These are phyloP conservation scores for Lecanoromycetidae sp. DNA, from an alignment of 2,329 filamentous ascomycete species.

Conservation along the genomic window DNA sequence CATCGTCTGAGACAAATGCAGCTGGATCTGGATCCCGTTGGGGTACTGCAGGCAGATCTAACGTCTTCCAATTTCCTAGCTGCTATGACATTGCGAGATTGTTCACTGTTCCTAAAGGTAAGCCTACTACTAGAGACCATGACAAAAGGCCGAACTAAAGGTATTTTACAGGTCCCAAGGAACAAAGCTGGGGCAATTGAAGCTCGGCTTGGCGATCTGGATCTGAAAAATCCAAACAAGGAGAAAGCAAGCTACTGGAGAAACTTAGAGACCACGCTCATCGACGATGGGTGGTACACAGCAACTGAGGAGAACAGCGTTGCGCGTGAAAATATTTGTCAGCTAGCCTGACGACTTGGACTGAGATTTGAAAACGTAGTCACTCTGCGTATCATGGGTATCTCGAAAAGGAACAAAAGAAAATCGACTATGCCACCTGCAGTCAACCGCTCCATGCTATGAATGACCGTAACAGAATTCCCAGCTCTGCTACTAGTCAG, in stretches of 20 bases:
- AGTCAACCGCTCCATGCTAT: too few species aligned
- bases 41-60: constrained; percentile 18
- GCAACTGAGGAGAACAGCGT: constrained; percentile 25
- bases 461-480: too few species aligned
- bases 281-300: constrained; percentile 57
- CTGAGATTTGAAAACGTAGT: too few species aligned
- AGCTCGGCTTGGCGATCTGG: constrained; percentile 59
- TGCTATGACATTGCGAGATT: constrained; percentile 72
- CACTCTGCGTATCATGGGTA: neutral
- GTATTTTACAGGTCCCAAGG: constrained; percentile 1
- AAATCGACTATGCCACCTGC: too few species aligned
- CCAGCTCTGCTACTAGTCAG: too few species aligned
- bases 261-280: constrained; percentile 48
- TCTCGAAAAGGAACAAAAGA: too few species aligned
- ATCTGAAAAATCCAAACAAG: constrained; percentile 55
- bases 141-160: neutral
- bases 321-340: constrained; percentile 5
- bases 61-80: constrained; percentile 42
- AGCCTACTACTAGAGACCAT: constrained; percentile 9
- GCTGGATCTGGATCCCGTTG: constrained; percentile 20
- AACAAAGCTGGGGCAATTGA: constrained; percentile 18
- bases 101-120: constrained; percentile 60
- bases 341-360: neutral
- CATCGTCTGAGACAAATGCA: constrained; percentile 19
- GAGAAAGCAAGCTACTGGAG: constrained; percentile 60